These are phyloP conservation scores for Phylloporus rhodoxanthus DNA, from an alignment of 768 basidiomycete species.

Conservation along the genomic window DNA sequence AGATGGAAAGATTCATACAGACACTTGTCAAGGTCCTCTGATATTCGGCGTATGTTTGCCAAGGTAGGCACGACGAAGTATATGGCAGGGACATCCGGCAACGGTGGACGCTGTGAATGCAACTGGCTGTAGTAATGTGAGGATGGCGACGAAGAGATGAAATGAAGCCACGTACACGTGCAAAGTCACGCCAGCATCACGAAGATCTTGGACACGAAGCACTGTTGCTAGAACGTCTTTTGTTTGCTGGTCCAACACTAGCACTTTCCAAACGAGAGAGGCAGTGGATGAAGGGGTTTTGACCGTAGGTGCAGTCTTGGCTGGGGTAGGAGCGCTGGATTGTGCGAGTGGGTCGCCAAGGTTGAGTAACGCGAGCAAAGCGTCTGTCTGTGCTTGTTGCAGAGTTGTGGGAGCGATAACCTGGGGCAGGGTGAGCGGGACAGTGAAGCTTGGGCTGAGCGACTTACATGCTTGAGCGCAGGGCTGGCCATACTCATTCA, in stretches of 20 bases:
- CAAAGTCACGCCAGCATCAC: constrained; percentile 94
- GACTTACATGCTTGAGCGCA: constrained; percentile 40
- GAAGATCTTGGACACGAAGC: constrained; percentile 90
- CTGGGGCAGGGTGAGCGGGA: constrained; percentile 31
- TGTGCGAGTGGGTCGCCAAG: constrained; percentile 54
- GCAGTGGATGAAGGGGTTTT: constrained; percentile 50
- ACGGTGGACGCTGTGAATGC: constrained; percentile 79
- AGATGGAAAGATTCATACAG: constrained; percentile 92
- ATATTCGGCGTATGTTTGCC: constrained; percentile 81
- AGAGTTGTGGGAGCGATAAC: constrained; percentile 52
- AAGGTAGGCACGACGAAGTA: constrained; percentile 94
- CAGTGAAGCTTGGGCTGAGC: not conserved
- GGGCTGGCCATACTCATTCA: constrained; percentile 37
- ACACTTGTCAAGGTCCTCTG: constrained; percentile 83
- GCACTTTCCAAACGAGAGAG: constrained; percentile 92
- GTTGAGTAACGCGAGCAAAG: constrained; percentile 81
- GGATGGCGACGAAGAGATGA: not conserved
- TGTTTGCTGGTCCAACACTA: constrained; percentile 90
- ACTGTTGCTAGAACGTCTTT: constrained; percentile 96
- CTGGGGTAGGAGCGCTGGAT: constrained; percentile 6
- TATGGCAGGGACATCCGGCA: constrained; percentile 93
- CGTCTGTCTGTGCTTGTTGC: constrained; percentile 83
- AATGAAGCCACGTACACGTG: constrained; percentile 71
- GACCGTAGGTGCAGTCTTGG: constrained; percentile 34
- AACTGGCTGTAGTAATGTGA: constrained; percentile 59